phyloP scores from a whole-genome alignment of 2,329 filamentous ascomycete genomes.

The Tolypocladium album region DNA sequence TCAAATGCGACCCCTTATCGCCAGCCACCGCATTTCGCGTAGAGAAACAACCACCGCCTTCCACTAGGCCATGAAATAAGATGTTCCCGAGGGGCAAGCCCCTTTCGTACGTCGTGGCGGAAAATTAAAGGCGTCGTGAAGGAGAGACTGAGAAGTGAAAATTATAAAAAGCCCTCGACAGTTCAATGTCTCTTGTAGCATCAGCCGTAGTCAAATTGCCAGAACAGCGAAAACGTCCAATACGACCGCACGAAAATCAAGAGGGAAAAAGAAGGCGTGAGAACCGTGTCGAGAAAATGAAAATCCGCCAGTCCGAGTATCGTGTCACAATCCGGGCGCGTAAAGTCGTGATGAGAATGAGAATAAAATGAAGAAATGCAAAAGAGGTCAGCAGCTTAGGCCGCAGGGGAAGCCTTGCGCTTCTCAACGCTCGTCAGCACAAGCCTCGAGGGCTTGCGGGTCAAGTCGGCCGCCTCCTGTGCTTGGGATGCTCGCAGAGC shows the following conservation, averaged over 20 bases:
- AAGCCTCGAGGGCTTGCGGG: slow-evolving; percentile 77
- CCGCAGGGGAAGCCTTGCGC: slow-evolving; percentile 47
- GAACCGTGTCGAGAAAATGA: slow-evolving; percentile 12
- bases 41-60: background rate
- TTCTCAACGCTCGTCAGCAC: slow-evolving; percentile 85
- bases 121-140: slow-evolving; percentile 18
- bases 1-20: background rate
- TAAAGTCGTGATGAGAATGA: slow-evolving; percentile 24
- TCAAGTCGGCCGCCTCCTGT: slow-evolving; percentile 43
- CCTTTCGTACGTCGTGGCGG: slow-evolving; percentile 17
- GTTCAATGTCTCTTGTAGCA: slow-evolving; percentile 4
- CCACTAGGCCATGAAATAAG: background rate
- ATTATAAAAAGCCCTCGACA: slow-evolving; percentile 21
- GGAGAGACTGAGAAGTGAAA: slow-evolving; percentile 28
- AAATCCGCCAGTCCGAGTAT: slow-evolving; percentile 22
- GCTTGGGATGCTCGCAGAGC: slow-evolving; percentile 39
- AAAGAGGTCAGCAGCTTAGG: slow-evolving; percentile 9
- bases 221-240: background rate
- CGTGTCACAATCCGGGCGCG: slow-evolving; percentile 26
- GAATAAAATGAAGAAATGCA: slow-evolving; percentile 10
- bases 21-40: background rate
- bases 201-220: background rate
- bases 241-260: slow-evolving; percentile 1
- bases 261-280: background rate
- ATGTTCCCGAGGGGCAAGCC: background rate